A percentile compares a stretch with the other conserved stretches of the same genome.
Evolutionary conservation across 495 filamentous ascomycete genomes (phyloP).

Genomic region (Gamarada debralockiae): DNA sequence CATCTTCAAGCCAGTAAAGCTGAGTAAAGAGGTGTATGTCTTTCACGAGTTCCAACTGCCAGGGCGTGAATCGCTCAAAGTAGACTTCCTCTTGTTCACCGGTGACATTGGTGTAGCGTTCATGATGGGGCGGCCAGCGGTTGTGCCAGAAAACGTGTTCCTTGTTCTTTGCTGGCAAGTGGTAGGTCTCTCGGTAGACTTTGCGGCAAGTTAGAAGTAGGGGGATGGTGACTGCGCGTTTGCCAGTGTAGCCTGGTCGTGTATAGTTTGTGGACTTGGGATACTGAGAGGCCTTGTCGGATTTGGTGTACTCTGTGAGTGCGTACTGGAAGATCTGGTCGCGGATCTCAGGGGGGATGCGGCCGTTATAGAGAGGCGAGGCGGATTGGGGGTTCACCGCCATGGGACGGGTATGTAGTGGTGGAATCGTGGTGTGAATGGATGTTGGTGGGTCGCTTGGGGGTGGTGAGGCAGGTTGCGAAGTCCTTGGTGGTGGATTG

Average conservation of each 20-base stretch:
- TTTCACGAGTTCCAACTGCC: slow-evolving; percentile 17
- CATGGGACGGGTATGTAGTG: slow-evolving; percentile 3
- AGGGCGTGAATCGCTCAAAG: slow-evolving; percentile 6
- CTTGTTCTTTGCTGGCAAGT: slow-evolving; percentile 11
- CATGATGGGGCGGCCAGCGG: background rate
- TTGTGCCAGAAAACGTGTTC: slow-evolving; percentile 21
- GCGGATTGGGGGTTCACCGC: slow-evolving; percentile 10
- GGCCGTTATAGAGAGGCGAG: slow-evolving; percentile 16
- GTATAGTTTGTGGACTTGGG: slow-evolving; percentile 8
- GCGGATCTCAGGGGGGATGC: slow-evolving; percentile 22
- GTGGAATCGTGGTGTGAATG: background rate
- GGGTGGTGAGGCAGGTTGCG: too few relatives aligned
- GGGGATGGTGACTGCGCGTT: slow-evolving; percentile 6
- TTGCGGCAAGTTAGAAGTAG: slow-evolving; percentile 22
- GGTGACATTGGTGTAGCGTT: background rate
- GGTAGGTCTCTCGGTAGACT: slow-evolving; percentile 21
- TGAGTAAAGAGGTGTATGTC: slow-evolving; percentile 22
- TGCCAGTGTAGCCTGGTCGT: slow-evolving; percentile 16
- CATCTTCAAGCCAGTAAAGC: slow-evolving; percentile 24
- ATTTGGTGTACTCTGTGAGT: slow-evolving; percentile 13
- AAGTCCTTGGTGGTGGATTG: too few relatives aligned
- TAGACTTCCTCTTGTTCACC: background rate
- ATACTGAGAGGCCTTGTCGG: background rate
- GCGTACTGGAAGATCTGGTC: slow-evolving; percentile 20
- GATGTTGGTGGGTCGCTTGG: too few relatives aligned